Conservation (phyloP, 805 yeast species). For the Starmerella vaccinii region DNA sequence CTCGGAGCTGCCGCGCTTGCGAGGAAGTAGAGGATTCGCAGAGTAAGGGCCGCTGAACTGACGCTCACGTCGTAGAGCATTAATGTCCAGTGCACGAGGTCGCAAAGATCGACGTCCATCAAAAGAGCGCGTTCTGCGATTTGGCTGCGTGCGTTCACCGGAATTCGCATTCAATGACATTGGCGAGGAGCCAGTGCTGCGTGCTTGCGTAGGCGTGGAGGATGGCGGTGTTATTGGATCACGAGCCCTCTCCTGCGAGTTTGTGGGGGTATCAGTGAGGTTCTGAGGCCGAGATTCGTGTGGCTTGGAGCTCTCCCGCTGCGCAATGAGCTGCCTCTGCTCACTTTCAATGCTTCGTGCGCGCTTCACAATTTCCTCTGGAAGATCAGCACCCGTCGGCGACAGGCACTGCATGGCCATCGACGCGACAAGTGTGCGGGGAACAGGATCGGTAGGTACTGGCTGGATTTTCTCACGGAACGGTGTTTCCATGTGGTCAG, state of each 20-base stretch:
- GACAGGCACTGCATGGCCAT: slow-evolving; percentile 20
- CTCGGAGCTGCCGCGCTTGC: slow-evolving; percentile 15
- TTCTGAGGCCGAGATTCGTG: too few species aligned
- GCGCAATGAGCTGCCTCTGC: slow-evolving; percentile 17
- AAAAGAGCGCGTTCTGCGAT: neutral
- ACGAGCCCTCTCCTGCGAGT: neutral
- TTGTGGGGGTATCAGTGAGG: too few species aligned
- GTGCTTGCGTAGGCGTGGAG: neutral
- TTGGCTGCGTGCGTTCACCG: neutral
- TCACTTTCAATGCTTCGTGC: slow-evolving; percentile 17
- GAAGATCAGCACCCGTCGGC: slow-evolving; percentile 16
- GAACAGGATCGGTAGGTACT: neutral
- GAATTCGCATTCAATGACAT: neutral
- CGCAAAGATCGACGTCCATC: neutral
- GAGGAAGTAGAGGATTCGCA: slow-evolving; percentile 17
- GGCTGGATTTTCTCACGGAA: neutral
- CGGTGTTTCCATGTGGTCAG: too few species aligned
- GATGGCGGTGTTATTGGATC: neutral
- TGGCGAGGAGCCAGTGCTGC: neutral
- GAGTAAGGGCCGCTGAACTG: slow-evolving; percentile 22
- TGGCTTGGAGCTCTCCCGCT: neutral
- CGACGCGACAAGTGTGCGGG: slow-evolving; percentile 9
- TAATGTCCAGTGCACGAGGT: slow-evolving; percentile 20
- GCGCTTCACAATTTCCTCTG: slow-evolving; percentile 14
- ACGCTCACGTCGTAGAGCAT: slow-evolving; percentile 20